phyloP scores from a whole-genome alignment of 2,329 filamentous ascomycete genomes.

The Neonectria neomacrospora region DNA sequence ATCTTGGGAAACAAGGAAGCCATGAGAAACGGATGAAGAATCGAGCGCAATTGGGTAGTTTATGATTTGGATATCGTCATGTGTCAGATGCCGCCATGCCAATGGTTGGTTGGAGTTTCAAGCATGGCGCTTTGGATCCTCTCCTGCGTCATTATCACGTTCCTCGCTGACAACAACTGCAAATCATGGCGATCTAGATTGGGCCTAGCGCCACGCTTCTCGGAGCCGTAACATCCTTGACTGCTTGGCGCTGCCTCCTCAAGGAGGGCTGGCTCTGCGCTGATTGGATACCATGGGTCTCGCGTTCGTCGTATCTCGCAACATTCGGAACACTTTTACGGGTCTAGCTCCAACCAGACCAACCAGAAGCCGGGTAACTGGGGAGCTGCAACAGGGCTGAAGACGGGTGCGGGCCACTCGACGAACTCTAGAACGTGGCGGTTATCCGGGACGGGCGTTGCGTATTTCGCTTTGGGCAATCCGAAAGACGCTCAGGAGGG shows the following conservation, averaged over 20 bases:
- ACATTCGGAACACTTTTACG: slow-evolving; percentile 6
- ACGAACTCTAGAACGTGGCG: slow-evolving; percentile 1
- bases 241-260: slow-evolving; percentile 30
- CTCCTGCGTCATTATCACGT: slow-evolving; percentile 5
- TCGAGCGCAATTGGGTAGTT: background rate
- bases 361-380: slow-evolving; percentile 21
- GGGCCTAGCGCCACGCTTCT: background rate
- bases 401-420: background rate
- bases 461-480: slow-evolving; percentile 26
- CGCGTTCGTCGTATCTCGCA: slow-evolving; percentile 48
- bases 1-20: background rate
- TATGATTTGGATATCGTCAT: background rate
- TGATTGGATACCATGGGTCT: slow-evolving; percentile 36
- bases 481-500: background rate
- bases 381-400: slow-evolving; percentile 22
- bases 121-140: slow-evolving; percentile 21
- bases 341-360: slow-evolving; percentile 10
- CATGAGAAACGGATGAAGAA: background rate
- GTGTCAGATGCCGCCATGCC: background rate
- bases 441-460: background rate
- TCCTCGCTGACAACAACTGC: background rate
- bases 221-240: background rate
- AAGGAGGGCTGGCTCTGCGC: slow-evolving; percentile 14
- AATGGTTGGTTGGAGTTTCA: slow-evolving; percentile 7
- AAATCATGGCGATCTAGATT: background rate